Conservation (phyloP, 2,329 filamentous ascomycete genomes). For the Endoconidiophora laricicola region DNA sequence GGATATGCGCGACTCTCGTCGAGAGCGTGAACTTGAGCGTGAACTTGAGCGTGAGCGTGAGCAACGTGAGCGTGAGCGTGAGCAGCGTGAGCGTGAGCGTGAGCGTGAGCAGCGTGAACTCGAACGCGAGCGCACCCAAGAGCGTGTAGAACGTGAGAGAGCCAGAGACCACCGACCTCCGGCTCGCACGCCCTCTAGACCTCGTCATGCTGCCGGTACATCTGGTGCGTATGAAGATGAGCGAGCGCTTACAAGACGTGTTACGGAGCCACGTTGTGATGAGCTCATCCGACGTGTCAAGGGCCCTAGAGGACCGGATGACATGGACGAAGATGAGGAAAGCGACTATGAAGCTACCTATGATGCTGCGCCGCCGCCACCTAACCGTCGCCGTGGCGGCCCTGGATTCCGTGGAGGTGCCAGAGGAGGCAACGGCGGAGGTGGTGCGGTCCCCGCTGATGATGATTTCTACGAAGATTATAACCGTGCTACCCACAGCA, state of each 20-base stretch:
- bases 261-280: constrained; percentile 4
- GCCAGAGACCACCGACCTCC: constrained; percentile 3
- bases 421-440: background rate
- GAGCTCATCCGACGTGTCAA: constrained; percentile 9
- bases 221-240: constrained; percentile 4
- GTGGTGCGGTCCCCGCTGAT: constrained; percentile 1
- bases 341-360: constrained; percentile 4
- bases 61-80: too few relatives aligned
- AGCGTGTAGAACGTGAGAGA: background rate
- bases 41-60: too few relatives aligned
- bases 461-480: constrained; percentile 10
- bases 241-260: background rate
- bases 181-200: constrained; percentile 4
- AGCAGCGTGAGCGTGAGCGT: too few relatives aligned
- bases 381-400: background rate
- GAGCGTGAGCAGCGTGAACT: background rate
- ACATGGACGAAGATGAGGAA: constrained; percentile 10
- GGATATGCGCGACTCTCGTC: background rate
- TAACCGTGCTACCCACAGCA: constrained; percentile 1
- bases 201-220: constrained; percentile 2
- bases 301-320: background rate
- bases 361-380: background rate
- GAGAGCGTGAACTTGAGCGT: background rate
- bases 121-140: background rate
- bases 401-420: background rate